A percentile compares a stretch with the other conserved stretches of the same genome.
phyloP scores from a whole-genome alignment of 2,329 filamentous ascomycete genomes.

The Nigrospora osmanthi region DNA sequence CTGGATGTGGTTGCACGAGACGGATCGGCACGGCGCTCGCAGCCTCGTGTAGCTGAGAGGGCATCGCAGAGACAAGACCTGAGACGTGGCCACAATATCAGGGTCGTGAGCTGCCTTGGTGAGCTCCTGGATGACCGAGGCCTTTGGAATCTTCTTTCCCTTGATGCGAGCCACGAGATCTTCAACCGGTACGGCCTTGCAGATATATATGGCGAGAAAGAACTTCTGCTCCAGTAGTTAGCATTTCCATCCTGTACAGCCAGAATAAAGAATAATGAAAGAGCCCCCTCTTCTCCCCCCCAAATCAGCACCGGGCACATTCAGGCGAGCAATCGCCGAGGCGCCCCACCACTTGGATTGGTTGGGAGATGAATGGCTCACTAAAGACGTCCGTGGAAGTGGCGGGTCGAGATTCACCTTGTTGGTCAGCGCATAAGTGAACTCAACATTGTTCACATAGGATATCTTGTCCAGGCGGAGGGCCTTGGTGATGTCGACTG shows the following conservation, averaged over 20 bases:
- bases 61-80: slow-evolving; percentile 85
- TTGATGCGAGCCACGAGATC: slow-evolving; percentile 62
- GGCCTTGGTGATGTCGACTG: slow-evolving; percentile 78
- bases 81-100: slow-evolving; percentile 83
- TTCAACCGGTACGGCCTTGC: slow-evolving; percentile 62
- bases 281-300: too few relatives aligned
- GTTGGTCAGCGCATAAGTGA: slow-evolving; percentile 86
- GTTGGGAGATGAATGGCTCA: slow-evolving; percentile 13
- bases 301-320: not conserved
- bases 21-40: slow-evolving; percentile 68
- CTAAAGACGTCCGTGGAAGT: slow-evolving; percentile 14
- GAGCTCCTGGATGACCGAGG: slow-evolving; percentile 77
- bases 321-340: not conserved
- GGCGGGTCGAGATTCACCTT: slow-evolving; percentile 51
- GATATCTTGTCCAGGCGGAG: slow-evolving; percentile 59
- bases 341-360: slow-evolving; percentile 8
- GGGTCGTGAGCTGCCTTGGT: slow-evolving; percentile 73
- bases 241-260: not conserved
- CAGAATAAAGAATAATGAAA: not conserved
- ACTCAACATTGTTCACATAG: slow-evolving; percentile 70
- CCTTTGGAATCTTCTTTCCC: slow-evolving; percentile 68
- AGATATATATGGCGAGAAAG: slow-evolving; percentile 67
- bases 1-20: slow-evolving; percentile 78
- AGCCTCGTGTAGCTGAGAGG: slow-evolving; percentile 84
- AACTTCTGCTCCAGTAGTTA: slow-evolving; percentile 49